phyloP scores from a whole-genome alignment of 345 rosid genomes.

The Toxicodendron radicans region DNA sequence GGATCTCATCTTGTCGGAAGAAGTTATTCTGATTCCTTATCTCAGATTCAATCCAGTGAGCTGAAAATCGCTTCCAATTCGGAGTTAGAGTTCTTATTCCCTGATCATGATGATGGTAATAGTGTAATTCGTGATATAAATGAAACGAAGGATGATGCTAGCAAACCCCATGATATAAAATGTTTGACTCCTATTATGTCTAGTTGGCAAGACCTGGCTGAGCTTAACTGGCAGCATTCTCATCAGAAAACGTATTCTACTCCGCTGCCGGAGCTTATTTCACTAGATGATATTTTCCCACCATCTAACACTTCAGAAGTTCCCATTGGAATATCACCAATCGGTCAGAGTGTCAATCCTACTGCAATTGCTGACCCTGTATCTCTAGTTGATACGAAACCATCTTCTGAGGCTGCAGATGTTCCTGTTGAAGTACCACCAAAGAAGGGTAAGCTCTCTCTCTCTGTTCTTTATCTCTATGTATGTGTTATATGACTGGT shows the following conservation, averaged over 20 bases:
- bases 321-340: conserved; percentile 18
- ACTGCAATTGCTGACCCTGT: conserved; percentile 40
- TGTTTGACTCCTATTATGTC: conserved; percentile 17
- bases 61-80: conserved; percentile 52
- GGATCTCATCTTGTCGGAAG: conserved; percentile 25
- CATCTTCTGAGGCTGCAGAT: conserved; percentile 23
- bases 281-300: conserved; percentile 35
- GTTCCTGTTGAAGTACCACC: conserved; percentile 22
- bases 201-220: conserved; percentile 9
- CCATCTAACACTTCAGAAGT: conserved; percentile 15
- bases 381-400: conserved; percentile 42
- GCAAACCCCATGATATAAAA: conserved; percentile 21
- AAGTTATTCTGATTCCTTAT: conserved; percentile 38
- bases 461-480: background rate
- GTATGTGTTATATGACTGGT: conserved; percentile 12
- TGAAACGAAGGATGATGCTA: conserved; percentile 20
- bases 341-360: conserved; percentile 23
- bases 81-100: conserved; percentile 53
- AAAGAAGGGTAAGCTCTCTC: conserved; percentile 29
- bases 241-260: conserved; percentile 21
- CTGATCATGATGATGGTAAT: conserved; percentile 44
- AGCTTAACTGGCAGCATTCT: conserved; percentile 23
- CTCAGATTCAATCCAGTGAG: conserved; percentile 54
- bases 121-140: conserved; percentile 21
- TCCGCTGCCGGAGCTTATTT: conserved; percentile 31